Percentiles rank a stretch among this genome's conserved stretches.
phyloP scores from a whole-genome alignment of 2,329 filamentous ascomycete genomes.

The Hymenoscyphus salicellus region DNA sequence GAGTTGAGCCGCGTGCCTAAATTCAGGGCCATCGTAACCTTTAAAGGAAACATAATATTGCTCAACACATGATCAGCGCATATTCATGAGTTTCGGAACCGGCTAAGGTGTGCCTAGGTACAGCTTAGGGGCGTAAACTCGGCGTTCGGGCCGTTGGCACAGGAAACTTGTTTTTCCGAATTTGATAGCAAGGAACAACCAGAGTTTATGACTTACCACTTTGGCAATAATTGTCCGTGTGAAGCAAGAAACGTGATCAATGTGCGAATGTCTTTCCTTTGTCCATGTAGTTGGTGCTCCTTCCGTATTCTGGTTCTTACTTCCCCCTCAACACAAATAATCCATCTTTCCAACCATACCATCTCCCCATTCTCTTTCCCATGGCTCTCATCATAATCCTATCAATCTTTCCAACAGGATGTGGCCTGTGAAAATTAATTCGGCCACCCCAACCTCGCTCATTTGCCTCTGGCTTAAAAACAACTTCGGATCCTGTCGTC shows the following conservation, averaged over 20 bases:
- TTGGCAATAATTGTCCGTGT: not conserved
- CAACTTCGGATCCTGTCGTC: constrained; percentile 6
- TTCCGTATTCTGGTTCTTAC: not conserved
- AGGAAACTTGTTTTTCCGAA: no score
- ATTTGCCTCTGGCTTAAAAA: constrained; percentile 8
- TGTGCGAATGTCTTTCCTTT: not conserved
- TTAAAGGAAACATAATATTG: not conserved
- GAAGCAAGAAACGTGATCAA: not conserved
- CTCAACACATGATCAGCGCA: not conserved
- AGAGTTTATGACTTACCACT: no score
- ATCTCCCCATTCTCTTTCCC: constrained; percentile 12
- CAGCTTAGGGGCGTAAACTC: not conserved
- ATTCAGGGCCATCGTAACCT: not conserved
- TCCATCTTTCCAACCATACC: constrained; percentile 11
- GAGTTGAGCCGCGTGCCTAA: constrained; percentile 18
- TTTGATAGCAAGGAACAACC: no score
- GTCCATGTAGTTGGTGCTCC: not conserved
- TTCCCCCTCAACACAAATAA: constrained; percentile 7
- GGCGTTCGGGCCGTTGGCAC: not conserved
- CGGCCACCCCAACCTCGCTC: constrained; percentile 8
- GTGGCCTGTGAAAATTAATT: constrained; percentile 11
- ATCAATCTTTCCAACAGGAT: constrained; percentile 13
- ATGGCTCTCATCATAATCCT: constrained; percentile 10
- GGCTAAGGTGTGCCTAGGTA: not conserved
- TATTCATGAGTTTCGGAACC: not conserved